These are phyloP conservation scores for Colletotrichum abscissum DNA, from an alignment of 2,329 filamentous ascomycete species.

Conservation along the genomic window DNA sequence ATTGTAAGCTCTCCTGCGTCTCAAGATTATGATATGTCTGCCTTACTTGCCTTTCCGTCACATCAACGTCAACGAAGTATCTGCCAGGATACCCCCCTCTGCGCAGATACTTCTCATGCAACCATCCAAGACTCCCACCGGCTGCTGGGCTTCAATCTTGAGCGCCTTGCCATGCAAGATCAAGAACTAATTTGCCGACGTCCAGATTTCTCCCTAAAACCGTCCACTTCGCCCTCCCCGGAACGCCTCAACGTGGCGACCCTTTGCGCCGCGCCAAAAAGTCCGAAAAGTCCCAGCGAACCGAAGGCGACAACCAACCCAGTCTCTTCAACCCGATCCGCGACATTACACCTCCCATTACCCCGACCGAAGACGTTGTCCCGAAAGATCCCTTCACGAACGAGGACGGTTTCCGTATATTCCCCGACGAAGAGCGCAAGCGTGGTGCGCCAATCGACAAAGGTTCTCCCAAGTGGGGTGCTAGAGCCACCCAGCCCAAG, in stretches of 20 bases:
- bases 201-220: constrained; percentile 91
- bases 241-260: constrained; percentile 55
- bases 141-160: not conserved
- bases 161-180: not conserved
- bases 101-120: not conserved
- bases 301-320: constrained; percentile 52
- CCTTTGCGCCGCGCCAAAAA: constrained; percentile 41
- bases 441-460: constrained; percentile 77
- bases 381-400: constrained; percentile 65
- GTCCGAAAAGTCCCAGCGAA: constrained; percentile 22
- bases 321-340: constrained; percentile 64
- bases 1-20: constrained; percentile 50
- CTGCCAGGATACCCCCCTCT: constrained; percentile 4
- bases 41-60: constrained; percentile 6
- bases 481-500: constrained; percentile 79
- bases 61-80: not conserved
- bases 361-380: constrained; percentile 60
- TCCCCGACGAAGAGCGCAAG: constrained; percentile 57
- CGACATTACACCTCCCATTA: constrained; percentile 66
- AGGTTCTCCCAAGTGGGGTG: constrained; percentile 82
- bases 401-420: constrained; percentile 68
- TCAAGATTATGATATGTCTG: not conserved
- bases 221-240: constrained; percentile 82
- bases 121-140: not conserved
- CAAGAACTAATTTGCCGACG: constrained; percentile 7